Evolutionary conservation across 2,329 filamentous ascomycete species (phyloP).

Genomic region (Colletotrichum echinochloae): DNA sequence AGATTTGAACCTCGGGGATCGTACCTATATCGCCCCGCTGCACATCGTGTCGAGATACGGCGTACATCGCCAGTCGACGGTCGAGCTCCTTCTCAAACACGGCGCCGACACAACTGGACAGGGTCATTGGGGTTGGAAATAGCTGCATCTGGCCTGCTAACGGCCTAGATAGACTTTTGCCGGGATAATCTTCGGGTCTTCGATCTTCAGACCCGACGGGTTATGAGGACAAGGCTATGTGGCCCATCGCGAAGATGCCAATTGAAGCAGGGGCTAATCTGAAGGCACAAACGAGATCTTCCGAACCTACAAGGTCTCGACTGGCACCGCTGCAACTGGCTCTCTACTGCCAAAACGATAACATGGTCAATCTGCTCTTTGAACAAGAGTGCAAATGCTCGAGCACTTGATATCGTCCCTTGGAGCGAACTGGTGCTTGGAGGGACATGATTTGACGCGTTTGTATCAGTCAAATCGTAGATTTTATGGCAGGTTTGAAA

Average conservation of each 20-base stretch:
- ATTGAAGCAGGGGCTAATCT: background rate
- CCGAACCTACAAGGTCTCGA: background rate
- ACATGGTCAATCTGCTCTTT: background rate
- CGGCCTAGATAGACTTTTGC: background rate
- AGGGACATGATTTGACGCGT: background rate
- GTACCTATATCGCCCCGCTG: background rate
- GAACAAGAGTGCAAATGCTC: background rate
- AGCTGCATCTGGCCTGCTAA: background rate
- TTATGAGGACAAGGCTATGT: too few species aligned
- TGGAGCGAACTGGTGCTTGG: background rate
- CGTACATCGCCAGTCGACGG: background rate
- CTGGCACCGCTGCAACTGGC: background rate
- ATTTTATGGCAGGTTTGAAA: background rate
- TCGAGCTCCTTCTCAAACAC: constrained; percentile 32
- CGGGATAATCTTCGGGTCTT: background rate
- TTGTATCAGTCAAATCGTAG: background rate
- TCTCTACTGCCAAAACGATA: background rate
- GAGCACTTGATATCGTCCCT: background rate
- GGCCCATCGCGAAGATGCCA: too few species aligned
- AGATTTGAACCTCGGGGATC: background rate
- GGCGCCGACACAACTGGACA: constrained; percentile 36
- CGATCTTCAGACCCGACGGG: background rate
- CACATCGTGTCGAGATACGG: constrained; percentile 7
- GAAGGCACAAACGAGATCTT: background rate
- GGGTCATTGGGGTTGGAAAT: background rate